phyloP scores from a whole-genome alignment of 2,329 filamentous ascomycete genomes.

The Verticillium albo-atrum region DNA sequence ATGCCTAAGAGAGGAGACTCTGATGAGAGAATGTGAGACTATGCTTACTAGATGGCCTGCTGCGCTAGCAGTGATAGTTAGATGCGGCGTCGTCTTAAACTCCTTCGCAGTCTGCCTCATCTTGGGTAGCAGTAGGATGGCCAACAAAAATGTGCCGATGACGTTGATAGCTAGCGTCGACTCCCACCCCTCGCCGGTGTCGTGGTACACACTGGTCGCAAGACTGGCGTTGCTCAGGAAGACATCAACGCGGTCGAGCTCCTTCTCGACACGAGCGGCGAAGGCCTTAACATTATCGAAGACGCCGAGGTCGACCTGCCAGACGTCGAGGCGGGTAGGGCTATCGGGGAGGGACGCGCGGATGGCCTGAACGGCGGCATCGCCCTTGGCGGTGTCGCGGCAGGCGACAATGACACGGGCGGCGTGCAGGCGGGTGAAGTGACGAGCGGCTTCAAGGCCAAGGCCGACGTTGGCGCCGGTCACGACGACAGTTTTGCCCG shows the following conservation, averaged over 20 bases:
- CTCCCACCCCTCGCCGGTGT: conserved; percentile 34
- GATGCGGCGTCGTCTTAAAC: conserved; percentile 5
- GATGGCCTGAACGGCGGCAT: conserved; percentile 32
- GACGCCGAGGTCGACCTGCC: conserved; percentile 34
- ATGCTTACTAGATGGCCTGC: background rate
- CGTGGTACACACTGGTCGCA: conserved; percentile 8
- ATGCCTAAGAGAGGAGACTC: background rate
- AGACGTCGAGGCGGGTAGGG: conserved; percentile 30
- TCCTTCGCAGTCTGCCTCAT: conserved; percentile 29
- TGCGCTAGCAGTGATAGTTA: background rate
- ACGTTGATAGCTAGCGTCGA: conserved; percentile 40
- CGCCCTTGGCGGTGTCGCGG: conserved; percentile 32
- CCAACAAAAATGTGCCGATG: conserved; percentile 39
- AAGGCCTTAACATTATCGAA: conserved; percentile 27
- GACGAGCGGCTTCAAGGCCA: conserved; percentile 35
- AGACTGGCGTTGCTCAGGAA: conserved; percentile 32
- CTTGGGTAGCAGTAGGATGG: conserved; percentile 35
- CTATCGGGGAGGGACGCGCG: conserved; percentile 19
- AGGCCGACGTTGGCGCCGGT: conserved; percentile 40
- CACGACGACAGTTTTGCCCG: conserved; percentile 31
- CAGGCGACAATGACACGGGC: conserved; percentile 37
- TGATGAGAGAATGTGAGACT: background rate
- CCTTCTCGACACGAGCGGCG: conserved; percentile 16
- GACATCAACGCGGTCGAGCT: conserved; percentile 29
- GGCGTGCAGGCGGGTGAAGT: conserved; percentile 33